Evolutionary conservation across 1,139 yeast genomes (phyloP).

Genomic region (Pichia terricola): DNA sequence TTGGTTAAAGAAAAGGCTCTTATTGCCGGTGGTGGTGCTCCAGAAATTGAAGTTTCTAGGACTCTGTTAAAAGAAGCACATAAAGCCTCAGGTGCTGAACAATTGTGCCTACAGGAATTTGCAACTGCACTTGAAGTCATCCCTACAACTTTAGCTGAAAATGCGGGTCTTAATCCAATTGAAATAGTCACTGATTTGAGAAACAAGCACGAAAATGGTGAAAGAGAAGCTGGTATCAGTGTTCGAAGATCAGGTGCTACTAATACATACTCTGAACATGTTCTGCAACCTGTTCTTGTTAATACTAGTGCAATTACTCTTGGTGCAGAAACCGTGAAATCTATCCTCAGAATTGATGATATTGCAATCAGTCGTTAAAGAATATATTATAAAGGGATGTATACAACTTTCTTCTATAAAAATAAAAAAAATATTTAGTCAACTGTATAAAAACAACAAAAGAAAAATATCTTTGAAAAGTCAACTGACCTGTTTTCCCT

Average conservation of each 20-base stretch:
- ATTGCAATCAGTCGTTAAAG: constrained; percentile 67
- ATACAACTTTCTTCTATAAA: too few relatives aligned
- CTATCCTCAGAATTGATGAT: constrained; percentile 92
- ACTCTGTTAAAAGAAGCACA: constrained; percentile 70
- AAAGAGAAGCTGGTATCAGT: constrained; percentile 88
- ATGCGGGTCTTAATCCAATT: constrained; percentile 93
- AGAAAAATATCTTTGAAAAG: too few relatives aligned
- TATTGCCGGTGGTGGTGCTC: constrained; percentile 99
- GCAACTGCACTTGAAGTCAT: constrained; percentile 93
- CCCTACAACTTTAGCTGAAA: constrained; percentile 95
- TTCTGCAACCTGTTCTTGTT: constrained; percentile 91
- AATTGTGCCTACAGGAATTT: constrained; percentile 90
- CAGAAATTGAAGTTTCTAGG: constrained; percentile 90
- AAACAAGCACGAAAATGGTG: constrained; percentile 86
- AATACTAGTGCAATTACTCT: constrained; percentile 87
- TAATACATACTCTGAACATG: constrained; percentile 88
- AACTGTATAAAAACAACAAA: too few relatives aligned
- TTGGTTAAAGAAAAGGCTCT: constrained; percentile 88
- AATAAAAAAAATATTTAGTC: too few relatives aligned
- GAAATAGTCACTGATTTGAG: constrained; percentile 92
- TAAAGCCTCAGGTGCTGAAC: constrained; percentile 79
- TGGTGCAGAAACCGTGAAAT: constrained; percentile 94
- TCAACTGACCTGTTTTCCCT: too few relatives aligned
- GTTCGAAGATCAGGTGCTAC: constrained; percentile 91
- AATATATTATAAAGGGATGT: neutral